A percentile compares a stretch with the other conserved stretches of the same genome.
phyloP scores from a whole-genome alignment of 768 basidiomycete species.

The Pulveroboletus ravenelii region DNA sequence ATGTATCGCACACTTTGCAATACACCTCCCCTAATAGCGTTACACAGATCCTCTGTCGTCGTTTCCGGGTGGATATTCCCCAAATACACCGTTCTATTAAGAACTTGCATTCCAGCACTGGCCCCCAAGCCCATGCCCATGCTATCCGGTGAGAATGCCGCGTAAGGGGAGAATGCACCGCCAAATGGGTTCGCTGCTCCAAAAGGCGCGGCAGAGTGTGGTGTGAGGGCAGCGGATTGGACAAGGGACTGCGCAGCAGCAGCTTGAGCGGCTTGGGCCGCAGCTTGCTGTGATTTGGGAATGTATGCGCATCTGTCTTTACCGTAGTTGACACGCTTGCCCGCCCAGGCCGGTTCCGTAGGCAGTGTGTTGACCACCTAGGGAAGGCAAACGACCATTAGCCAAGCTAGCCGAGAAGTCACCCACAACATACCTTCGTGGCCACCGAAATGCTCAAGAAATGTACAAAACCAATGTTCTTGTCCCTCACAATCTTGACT shows the following conservation, averaged over 20 bases:
- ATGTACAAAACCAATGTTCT: conserved; percentile 99
- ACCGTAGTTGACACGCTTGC: conserved; percentile 95
- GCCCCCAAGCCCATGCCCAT: conserved; percentile 31
- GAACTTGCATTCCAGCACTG: conserved; percentile 42
- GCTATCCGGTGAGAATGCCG: conserved; percentile 44
- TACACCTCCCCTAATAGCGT: conserved; percentile 94
- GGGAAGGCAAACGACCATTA: background rate
- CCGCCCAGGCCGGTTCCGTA: conserved; percentile 88
- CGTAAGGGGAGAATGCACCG: conserved; percentile 43
- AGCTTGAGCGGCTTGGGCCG: conserved; percentile 80
- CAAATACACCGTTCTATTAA: conserved; percentile 92
- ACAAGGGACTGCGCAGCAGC: conserved; percentile 75
- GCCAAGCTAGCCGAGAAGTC: background rate
- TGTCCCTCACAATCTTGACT: conserved; percentile 98
- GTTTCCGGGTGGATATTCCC: conserved; percentile 98
- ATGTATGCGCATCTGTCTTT: conserved; percentile 99
- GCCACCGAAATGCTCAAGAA: conserved; percentile 94
- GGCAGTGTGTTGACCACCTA: conserved; percentile 93
- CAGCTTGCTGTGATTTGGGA: conserved; percentile 90
- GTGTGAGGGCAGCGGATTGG: conserved; percentile 42
- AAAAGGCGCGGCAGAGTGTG: conserved; percentile 28
- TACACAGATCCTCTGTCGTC: conserved; percentile 91
- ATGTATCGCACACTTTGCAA: conserved; percentile 93
- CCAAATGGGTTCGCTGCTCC: conserved; percentile 29
- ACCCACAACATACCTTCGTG: conserved; percentile 65